Base-by-base conservation (phyloP, 2,329 filamentous ascomycete genomes). In the Colletotrichum tabaci region DNA sequence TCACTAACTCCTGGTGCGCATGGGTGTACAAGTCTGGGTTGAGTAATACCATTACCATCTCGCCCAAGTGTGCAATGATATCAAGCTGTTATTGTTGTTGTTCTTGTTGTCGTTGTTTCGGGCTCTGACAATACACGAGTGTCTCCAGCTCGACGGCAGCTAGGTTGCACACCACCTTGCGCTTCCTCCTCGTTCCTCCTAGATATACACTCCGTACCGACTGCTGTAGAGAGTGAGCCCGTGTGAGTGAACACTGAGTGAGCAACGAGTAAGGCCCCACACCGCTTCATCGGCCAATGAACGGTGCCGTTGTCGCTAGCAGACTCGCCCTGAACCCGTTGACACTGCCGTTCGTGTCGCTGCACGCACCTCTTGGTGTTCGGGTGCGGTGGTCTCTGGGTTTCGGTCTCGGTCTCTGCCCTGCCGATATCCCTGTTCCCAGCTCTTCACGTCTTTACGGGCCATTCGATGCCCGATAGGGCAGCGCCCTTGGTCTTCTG, bases 391-490 rank as follows among this genome's bases (percentile, higher is more conserved):
- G 26, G 26, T 30, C 26, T 30, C 26, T 30, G 26, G 26, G 26
- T 30, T 23, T 52, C 49, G 12, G 21, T 52, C 47, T 26, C 6
- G 21, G 47, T 50, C 47, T 30, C 16, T 18, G 50, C 50, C 50
- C 35, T 56, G 30, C 21, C 53, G 35, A 30, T 30, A n/a, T n/a
- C 53, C 46, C 53, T 56, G 53, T 35, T 56, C 53, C 35, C 26
- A 30, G 26, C 26, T 30, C 26, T 30, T 30, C 26, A 30, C 26
- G 26, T 30, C 26, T 30, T 30, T 30, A 30, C 26, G 26, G 26
- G 5, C 26, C 53, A 9, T 4, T 15, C 35, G 21, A 23, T 21
- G 53, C 53, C 53, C 21, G 35, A 56, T 56, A 56, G 18, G 35
- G 53, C 53, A 9, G 26, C 26, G 26, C n/a, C 16, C n/a, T 56